Conservation (phyloP, 192 early-diverging fungal species). For the Allomyces macrogynus region DNA sequence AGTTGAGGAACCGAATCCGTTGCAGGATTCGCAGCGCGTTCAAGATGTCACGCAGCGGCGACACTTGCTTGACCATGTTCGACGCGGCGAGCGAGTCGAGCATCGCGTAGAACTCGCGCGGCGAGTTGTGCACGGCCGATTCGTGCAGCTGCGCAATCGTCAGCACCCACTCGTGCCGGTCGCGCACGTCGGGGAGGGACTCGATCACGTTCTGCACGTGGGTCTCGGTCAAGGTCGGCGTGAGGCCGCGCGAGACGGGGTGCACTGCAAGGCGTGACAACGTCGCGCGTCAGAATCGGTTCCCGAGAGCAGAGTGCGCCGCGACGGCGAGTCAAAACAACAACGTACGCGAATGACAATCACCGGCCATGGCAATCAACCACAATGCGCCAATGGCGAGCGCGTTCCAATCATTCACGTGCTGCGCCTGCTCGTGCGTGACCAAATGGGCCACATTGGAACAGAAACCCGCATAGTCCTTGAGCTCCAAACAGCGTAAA, state of each 20-base stretch:
- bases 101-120: neutral
- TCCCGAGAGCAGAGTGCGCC: no score
- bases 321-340: neutral
- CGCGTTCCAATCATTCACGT: neutral
- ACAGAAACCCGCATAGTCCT: neutral
- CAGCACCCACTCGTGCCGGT: neutral
- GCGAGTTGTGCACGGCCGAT: neutral
- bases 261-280: no score
- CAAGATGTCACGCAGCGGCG: neutral
- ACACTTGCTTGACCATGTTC: neutral
- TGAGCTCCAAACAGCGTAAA: neutral
- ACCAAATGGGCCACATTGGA: constrained; percentile 1
- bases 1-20: neutral
- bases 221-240: neutral
- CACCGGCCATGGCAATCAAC: neutral
- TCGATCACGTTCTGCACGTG: neutral
- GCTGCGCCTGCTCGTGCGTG: neutral
- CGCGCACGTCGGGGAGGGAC: neutral
- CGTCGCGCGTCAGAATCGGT: no score
- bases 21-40: neutral
- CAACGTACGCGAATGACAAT: neutral
- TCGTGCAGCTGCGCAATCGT: neutral
- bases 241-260: no score
- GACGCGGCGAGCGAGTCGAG: neutral
- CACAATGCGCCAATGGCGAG: neutral